Evolutionary conservation across 768 basidiomycete species (phyloP), one percentile per base, ranked within the genome.

Genomic region (Lanmaoa rubissima): DNA sequence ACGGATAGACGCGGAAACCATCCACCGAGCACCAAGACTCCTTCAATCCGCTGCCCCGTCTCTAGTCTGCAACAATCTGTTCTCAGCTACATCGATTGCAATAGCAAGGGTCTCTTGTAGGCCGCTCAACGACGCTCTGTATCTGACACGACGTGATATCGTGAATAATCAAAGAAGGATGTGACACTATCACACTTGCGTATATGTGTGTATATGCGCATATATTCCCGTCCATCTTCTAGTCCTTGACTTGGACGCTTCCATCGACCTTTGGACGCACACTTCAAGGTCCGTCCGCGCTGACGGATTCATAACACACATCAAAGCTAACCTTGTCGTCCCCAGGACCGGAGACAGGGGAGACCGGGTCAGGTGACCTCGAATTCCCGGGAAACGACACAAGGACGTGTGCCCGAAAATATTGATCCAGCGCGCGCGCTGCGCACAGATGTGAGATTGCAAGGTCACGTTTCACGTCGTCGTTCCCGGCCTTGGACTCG

Each of bases 271-370:
- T 47, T 45, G 28, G 47, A 35, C 28, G 28, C 57, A 48, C 45
- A 19, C 38, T 34, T 8, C 50, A 50, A 57, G 59, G 55, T 61
- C 60, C 63, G 63, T 16, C 63, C 54, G 56, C 28, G 38, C 45
- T 43, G 48, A 52, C 46, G 46, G 24, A 7, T 16, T n/a, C 19
- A n/a, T 28, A 21, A 35, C 4, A 10, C 5, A 13, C 13, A 53
- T 59, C 53, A 55, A 64, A 54, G 28, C 11, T 49, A 64, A 61
- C 47, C 36, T 64, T 61, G 63, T 32, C 17, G 5, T 31, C 11
- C 40, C 11, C 32, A 53, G 17, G 32, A 9, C 34, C 48, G 31
- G 26, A 48, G 39, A 32, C 36, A 51, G 46, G 28, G 44, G 50
- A 26, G 4, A 8, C 17, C 12, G 11, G 6, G 21, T 24, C n/a